Percentiles rank a stretch among this genome's conserved stretches.
These are phyloP conservation scores for Saitoella complicata DNA, from an alignment of 805 yeast species.

Conservation along the genomic window DNA sequence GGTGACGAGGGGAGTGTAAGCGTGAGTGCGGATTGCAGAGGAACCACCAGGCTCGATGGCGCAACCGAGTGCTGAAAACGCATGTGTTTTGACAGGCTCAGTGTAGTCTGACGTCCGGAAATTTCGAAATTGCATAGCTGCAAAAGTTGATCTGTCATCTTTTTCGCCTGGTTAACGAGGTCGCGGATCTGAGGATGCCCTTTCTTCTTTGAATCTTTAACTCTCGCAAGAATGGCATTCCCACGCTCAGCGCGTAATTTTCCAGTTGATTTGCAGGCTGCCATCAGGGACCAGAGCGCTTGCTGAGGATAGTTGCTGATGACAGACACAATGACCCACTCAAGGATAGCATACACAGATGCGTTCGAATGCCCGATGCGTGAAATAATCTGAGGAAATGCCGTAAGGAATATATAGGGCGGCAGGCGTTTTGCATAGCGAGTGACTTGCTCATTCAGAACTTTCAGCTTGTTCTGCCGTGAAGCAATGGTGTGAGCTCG, in stretches of 20 bases:
- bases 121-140: conserved; percentile 7
- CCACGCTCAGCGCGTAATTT: conserved; percentile 33
- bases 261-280: conserved; percentile 47
- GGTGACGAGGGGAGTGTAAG: conserved; percentile 5
- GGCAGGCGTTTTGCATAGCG: conserved; percentile 1
- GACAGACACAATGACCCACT: conserved; percentile 40
- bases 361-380: conserved; percentile 51
- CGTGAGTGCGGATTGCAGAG: not conserved
- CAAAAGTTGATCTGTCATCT: conserved; percentile 8
- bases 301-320: conserved; percentile 59
- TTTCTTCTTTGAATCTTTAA: not conserved
- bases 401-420: conserved; percentile 47
- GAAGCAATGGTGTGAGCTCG: not conserved
- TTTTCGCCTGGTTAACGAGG: conserved; percentile 9
- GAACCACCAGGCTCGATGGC: not conserved
- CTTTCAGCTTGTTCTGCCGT: not conserved
- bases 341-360: conserved; percentile 38
- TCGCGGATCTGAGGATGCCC: conserved; percentile 3
- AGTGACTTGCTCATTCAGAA: not conserved
- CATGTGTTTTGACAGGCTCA: too few species aligned
- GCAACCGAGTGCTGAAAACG: too few species aligned
- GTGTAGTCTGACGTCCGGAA: too few species aligned
- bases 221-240: conserved; percentile 23
- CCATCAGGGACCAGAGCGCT: conserved; percentile 69
- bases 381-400: conserved; percentile 71